Base-by-base conservation (phyloP, 176 grass and related monocot species). In the Phragmites australis region DNA sequence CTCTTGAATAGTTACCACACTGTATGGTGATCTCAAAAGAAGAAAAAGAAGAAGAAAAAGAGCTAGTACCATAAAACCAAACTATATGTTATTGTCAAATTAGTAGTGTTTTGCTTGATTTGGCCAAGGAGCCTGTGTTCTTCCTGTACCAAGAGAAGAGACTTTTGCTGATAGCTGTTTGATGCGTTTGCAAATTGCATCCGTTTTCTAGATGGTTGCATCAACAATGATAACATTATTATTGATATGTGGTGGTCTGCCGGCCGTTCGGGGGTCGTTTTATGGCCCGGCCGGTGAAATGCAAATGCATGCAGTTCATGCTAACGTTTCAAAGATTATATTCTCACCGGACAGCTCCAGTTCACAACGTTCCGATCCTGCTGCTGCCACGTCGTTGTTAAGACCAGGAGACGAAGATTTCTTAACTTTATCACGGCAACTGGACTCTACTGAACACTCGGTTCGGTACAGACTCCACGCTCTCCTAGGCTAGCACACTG, bases 241-340 rank as follows among this genome's bases (percentile, higher is more conserved):
- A 19, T 65, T 3, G 21, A 3, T 10, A 4, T 74, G 14, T 27
- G 45, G 47, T 54, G 65, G 22, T 23, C 44, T 26, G 73, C 67
- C 43, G 14, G 70, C 75, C 22, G 87, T 84, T 89, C 42, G 62
- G 45, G 26, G 22, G 53, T 85, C 82, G 76, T 84, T 89, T 80
- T 76, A 62, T 10, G 49, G 14, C 39, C 34, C 34, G 4, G 52
- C 23, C 37, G 37, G 37, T 26, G 70, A 81, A 75, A 84, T 1
- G 3, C n/a, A n/a, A n/a, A n/a, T n/a, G n/a, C n/a, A n/a, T n/a
- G n/a, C 41, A 13, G 41, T 34, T 13, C 76, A 23, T 51, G 76
- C 6, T 22, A 78, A 51, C 76, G 45, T 59, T 48, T 47, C 1
- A n/a, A 77, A 11, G 46, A 75, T 75, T 68, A 11, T 37, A 75